Base-by-base conservation (phyloP, 1,284 basidiomycete species). In the Cryptococcus depauperatus region DNA sequence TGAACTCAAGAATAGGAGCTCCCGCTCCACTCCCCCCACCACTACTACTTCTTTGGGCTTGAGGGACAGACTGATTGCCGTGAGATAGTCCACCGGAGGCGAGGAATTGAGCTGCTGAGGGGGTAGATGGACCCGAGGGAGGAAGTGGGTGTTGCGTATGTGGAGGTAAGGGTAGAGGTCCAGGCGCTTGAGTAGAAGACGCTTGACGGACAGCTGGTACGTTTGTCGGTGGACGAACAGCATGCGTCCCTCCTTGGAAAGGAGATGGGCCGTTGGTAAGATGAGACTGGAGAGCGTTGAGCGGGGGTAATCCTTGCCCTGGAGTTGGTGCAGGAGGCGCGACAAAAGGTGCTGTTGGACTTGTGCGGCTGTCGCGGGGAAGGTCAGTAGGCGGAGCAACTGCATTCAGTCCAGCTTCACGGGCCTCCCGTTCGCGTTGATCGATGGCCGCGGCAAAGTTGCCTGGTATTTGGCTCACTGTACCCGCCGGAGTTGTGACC, bases 401-500 rank as follows among this genome's bases (percentile, higher is more conserved):
- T 11, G 43, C 39, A 19, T 37, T 43, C 19, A 46, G 30, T 29
- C 41, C 44, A 8, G 48, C 43, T 23, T 47, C 46, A 35, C 55
- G 48, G 8, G 47, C 49, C 44, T 59, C 60, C 35, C 54, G 48
- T 35, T 58, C 56, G 27, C 58, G 44, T 43, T 52, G 42, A 37
- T 63, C 56, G 19, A 64, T 55, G 14, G 70, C 69, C 21, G 62
- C 67, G 2, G 66, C 60, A 30, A 69, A 66, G 21, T 54, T 53
- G 14, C 71, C 70, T 5, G 73, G 73, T 6, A 76, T 72, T 49
- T 77, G 75, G 38, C 79, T 77, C 11, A 85, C 84, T 6, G 82
- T 88, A 35, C 92, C 91, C 47, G 79, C 77, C 18, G 92, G 92
- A 1, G 93, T 97, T 7, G 90, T 96, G 59, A 98, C 93, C 16